phyloP scores from a whole-genome alignment of 306 rosid genomes.

The Boehmeria nivea region DNA sequence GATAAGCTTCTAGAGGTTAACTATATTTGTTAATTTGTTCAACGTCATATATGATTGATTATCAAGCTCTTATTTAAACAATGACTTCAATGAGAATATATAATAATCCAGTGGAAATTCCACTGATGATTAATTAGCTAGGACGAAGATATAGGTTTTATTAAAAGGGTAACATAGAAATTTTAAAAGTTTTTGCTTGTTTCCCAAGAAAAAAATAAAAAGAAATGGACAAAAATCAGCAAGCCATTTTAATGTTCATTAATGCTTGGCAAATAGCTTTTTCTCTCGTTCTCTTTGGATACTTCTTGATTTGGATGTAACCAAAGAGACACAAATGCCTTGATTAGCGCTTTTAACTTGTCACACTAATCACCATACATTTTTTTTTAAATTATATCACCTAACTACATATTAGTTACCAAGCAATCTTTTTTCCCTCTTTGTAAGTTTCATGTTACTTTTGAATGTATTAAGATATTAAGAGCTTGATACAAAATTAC shows the following conservation, averaged over 20 bases:
- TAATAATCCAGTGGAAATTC: slow-evolving; percentile 10
- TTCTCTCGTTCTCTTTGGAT: neutral
- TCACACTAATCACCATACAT: no score
- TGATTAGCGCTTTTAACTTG: neutral
- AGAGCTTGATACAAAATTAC: neutral
- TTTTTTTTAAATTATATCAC: no score
- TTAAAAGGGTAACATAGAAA: neutral
- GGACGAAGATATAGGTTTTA: neutral
- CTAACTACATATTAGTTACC: neutral
- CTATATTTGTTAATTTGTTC: neutral
- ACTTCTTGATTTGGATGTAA: neutral
- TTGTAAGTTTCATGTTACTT: neutral
- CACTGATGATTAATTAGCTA: neutral
- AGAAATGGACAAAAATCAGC: neutral
- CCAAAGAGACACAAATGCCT: neutral
- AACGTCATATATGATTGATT: neutral
- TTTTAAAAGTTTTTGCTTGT: slow-evolving; percentile 1
- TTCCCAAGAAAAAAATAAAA: neutral
- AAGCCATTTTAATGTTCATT: slow-evolving; percentile 5
- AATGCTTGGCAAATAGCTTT: neutral
- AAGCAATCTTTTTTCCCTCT: neutral
- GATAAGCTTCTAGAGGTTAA: slow-evolving; percentile 5
- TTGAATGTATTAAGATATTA: neutral
- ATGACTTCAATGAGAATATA: no score
- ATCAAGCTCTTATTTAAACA: neutral